Conservation (phyloP, 2,329 filamentous ascomycete species). For the Aspergillus ibericus region DNA sequence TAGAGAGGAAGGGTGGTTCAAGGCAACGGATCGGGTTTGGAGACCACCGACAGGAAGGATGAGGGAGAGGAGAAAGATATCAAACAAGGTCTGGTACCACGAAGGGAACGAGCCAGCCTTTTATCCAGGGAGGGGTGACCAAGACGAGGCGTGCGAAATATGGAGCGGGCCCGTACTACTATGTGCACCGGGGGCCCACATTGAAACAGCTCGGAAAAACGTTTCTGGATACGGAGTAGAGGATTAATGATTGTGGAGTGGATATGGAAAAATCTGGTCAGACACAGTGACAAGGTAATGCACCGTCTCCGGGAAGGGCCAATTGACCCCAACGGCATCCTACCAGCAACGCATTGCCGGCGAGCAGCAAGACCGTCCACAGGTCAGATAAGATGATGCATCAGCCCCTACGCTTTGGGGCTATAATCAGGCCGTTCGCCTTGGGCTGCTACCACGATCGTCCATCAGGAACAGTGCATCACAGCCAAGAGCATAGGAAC, state of each 20-base stretch:
- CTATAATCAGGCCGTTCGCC: neutral
- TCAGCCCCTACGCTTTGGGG: neutral
- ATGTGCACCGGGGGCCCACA: neutral
- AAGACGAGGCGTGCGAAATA: neutral
- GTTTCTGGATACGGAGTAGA: neutral
- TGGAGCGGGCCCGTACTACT: neutral
- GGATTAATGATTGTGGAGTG: neutral
- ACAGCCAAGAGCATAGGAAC: conserved; percentile 11
- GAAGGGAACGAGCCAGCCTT: neutral
- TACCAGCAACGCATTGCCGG: neutral
- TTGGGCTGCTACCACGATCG: conserved; percentile 5
- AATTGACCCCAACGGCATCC: neutral
- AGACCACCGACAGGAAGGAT: neutral
- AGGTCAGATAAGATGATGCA: neutral
- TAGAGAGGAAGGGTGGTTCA: neutral
- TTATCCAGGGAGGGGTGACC: neutral
- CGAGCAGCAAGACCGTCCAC: neutral
- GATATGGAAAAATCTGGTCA: neutral
- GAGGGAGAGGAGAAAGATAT: neutral
- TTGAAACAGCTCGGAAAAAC: neutral
- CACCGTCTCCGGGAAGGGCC: neutral
- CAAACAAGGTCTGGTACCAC: neutral
- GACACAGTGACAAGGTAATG: neutral
- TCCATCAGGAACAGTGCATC: neutral
- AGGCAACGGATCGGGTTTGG: neutral